A percentile compares a stretch with the other conserved stretches of the same genome.
phyloP scores from a whole-genome alignment of 345 rosid genomes.

The Gossypium ekmanianum region DNA sequence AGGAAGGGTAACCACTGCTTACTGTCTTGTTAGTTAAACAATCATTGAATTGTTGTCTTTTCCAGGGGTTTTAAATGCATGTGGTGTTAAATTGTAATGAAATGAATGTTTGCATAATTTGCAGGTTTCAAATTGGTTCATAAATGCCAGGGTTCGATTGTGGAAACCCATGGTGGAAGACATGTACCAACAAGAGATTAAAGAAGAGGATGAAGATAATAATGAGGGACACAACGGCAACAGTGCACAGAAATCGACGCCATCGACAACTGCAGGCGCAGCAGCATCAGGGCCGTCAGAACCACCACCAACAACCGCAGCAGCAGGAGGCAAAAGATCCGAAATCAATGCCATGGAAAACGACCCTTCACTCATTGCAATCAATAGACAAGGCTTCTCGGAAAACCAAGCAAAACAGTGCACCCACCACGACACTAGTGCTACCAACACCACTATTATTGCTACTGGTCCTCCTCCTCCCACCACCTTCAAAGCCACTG shows the following conservation, averaged over 20 bases:
- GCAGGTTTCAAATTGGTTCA: conserved; percentile 99
- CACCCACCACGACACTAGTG: conserved; percentile 13
- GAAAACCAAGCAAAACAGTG: conserved; percentile 43
- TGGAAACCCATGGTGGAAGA: conserved; percentile 99
- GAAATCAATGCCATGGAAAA: conserved; percentile 58
- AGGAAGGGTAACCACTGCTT: no score
- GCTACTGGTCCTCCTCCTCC: neutral
- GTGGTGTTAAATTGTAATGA: neutral
- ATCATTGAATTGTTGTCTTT: neutral
- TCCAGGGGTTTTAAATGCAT: neutral
- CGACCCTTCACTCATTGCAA: conserved; percentile 60
- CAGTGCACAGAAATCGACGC: conserved; percentile 57
- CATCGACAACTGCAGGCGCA: conserved; percentile 26
- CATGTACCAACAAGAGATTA: conserved; percentile 89
- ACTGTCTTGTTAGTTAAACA: no score
- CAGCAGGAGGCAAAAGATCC: conserved; percentile 53
- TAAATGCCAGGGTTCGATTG: conserved; percentile 94
- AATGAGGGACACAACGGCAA: conserved; percentile 30
- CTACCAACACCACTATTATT: neutral
- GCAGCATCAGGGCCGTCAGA: conserved; percentile 11
- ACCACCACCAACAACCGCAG: neutral
- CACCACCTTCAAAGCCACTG: conserved; percentile 9
- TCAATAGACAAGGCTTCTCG: conserved; percentile 48
- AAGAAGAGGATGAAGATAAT: conserved; percentile 45
- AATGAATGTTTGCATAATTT: neutral